Conservation (phyloP, 164 flowering plant species). For the Magnolia changhungtana region DNA sequence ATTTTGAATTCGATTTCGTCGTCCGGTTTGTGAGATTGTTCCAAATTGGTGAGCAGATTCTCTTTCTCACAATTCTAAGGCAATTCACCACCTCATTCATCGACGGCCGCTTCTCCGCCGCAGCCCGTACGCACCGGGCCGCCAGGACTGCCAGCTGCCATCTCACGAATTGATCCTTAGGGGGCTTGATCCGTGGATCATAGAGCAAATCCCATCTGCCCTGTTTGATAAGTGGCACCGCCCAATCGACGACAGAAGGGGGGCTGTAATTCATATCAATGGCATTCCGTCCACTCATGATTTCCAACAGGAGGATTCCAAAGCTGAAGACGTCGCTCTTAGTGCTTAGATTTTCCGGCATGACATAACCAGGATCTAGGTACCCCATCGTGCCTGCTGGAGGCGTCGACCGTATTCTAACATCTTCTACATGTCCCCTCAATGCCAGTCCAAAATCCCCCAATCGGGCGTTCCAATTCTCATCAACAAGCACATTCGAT, state of each 20-base stretch:
- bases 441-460: constrained; percentile 91
- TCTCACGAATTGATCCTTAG: constrained; percentile 57
- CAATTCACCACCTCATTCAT: constrained; percentile 69
- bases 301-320: constrained; percentile 86
- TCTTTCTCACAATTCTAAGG: constrained; percentile 50
- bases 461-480: constrained; percentile 71
- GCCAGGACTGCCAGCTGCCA: constrained; percentile 73
- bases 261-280: constrained; percentile 83
- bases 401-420: constrained; percentile 62
- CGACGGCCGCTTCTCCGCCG: constrained; percentile 74
- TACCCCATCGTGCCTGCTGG: constrained; percentile 97
- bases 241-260: constrained; percentile 94
- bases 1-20: neutral
- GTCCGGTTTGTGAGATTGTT: constrained; percentile 29
- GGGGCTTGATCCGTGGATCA: constrained; percentile 69
- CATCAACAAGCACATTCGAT: constrained; percentile 76
- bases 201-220: constrained; percentile 56
- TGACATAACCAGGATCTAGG: constrained; percentile 85
- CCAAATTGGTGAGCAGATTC: constrained; percentile 60
- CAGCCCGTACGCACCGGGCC: constrained; percentile 75
- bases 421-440: constrained; percentile 44
- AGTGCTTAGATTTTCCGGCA: constrained; percentile 80
- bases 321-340: constrained; percentile 94
- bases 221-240: constrained; percentile 66
- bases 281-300: constrained; percentile 91